Percentiles rank a stretch among this genome's conserved stretches.
Evolutionary conservation across 164 flowering plant species (phyloP).

Genomic region (Nymphaea thermarum): DNA sequence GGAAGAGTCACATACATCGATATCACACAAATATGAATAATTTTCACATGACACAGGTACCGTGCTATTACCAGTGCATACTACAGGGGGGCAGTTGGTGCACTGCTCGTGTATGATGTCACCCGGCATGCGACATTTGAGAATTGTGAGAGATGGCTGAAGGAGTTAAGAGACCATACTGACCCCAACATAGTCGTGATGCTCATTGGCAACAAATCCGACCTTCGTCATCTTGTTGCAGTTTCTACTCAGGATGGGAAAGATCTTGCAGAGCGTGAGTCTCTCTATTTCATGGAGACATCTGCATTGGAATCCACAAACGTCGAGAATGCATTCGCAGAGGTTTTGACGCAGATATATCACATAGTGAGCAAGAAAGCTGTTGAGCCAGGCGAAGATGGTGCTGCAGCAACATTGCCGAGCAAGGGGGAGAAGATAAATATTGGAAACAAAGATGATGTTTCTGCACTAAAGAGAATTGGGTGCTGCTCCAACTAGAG

Average conservation of each 20-base stretch:
- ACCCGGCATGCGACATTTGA: conserved; percentile 70
- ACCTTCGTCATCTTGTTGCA: conserved; percentile 70
- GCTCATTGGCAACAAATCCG: conserved; percentile 75
- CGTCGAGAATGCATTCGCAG: conserved; percentile 64
- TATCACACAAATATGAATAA: not conserved
- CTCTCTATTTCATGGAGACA: conserved; percentile 82
- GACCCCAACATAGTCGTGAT: conserved; percentile 76
- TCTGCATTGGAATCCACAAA: conserved; percentile 73
- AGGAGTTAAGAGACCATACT: conserved; percentile 65
- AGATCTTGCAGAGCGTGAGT: conserved; percentile 62
- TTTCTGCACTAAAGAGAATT: conserved; percentile 35
- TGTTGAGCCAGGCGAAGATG: conserved; percentile 42
- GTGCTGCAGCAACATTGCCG: conserved; percentile 26
- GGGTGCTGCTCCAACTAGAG: conserved; percentile 55
- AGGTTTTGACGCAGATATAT: conserved; percentile 68
- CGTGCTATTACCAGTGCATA: conserved; percentile 85
- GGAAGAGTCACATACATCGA: too few relatives aligned
- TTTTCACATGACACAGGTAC: conserved; percentile 29
- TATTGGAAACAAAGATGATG: conserved; percentile 23
- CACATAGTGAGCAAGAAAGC: conserved; percentile 59
- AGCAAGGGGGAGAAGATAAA: conserved; percentile 58
- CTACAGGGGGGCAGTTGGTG: conserved; percentile 74
- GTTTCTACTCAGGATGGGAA: conserved; percentile 64
- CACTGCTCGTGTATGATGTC: conserved; percentile 65
- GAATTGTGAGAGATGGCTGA: conserved; percentile 71